phyloP scores from a whole-genome alignment of 208 protist genomes.

The Acanthamoeba castellanii region DNA sequence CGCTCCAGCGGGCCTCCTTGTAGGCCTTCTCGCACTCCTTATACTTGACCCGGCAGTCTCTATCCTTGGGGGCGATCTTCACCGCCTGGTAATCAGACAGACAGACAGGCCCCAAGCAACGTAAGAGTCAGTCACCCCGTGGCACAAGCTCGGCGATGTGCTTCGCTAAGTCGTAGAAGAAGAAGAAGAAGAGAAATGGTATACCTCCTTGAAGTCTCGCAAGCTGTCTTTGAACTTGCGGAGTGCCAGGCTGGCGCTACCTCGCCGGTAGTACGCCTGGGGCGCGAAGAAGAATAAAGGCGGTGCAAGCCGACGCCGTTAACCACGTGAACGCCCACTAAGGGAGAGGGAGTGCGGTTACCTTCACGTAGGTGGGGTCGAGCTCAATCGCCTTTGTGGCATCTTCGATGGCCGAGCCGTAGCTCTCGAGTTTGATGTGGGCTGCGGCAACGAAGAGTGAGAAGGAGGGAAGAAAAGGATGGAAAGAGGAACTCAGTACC shows the following conservation, averaged over 20 bases:
- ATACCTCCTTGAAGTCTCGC: constrained; percentile 93
- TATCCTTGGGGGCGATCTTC: constrained; percentile 93
- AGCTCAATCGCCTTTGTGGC: constrained; percentile 94
- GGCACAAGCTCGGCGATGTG: no score
- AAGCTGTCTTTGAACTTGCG: constrained; percentile 97
- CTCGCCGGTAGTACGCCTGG: constrained; percentile 97
- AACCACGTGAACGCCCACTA: not conserved
- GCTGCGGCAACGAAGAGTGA: constrained; percentile 88
- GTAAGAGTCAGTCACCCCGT: no score
- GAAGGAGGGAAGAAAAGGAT: not conserved
- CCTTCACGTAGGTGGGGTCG: constrained; percentile 96
- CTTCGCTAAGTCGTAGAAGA: no score
- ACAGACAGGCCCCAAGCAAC: not conserved
- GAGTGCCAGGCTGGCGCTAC: constrained; percentile 94
- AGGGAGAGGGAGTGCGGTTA: not conserved
- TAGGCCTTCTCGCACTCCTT: constrained; percentile 96
- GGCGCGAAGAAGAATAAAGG: not conserved
- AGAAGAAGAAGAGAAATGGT: no score
- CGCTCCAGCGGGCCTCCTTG: constrained; percentile 94
- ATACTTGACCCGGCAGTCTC: constrained; percentile 93
- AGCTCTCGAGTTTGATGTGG: constrained; percentile 93
- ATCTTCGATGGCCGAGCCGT: constrained; percentile 94
- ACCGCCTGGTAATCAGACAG: constrained; percentile 75
- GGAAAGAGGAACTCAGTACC: not conserved
- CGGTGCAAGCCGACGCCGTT: not conserved